These are phyloP conservation scores for Salix exigua DNA, from an alignment of 345 rosid genomes.

Conservation along the genomic window DNA sequence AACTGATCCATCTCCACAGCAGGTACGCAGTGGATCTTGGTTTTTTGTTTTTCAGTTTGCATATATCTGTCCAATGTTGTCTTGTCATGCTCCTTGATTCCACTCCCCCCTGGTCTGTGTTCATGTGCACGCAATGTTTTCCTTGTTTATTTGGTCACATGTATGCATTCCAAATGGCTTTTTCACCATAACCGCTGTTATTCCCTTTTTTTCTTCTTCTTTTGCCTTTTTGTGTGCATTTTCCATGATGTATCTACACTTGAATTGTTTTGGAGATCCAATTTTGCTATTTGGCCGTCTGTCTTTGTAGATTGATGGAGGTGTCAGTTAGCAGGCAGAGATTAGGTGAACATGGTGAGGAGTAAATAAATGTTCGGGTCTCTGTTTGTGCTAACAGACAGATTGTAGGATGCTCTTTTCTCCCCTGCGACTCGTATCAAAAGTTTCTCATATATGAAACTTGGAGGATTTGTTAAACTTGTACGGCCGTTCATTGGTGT, in stretches of 20 bases:
- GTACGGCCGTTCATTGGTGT: slow-evolving; percentile 4
- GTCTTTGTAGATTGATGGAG: slow-evolving; percentile 8
- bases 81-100: neutral
- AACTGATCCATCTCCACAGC: neutral
- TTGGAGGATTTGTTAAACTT: slow-evolving; percentile 5
- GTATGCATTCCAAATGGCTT: neutral
- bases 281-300: neutral
- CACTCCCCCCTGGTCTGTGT: neutral
- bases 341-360: neutral
- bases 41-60: neutral
- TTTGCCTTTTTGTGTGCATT: no score
- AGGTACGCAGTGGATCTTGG: neutral
- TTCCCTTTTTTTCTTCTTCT: neutral
- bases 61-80: neutral
- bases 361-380: neutral
- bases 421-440: neutral
- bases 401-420: neutral
- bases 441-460: slow-evolving; percentile 5
- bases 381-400: neutral
- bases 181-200: neutral
- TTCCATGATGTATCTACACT: neutral
- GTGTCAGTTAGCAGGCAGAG: neutral
- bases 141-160: neutral
- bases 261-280: neutral
- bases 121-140: neutral